These are phyloP conservation scores for Fragilariopsis cylindrus DNA, from an alignment of 108 stramenopile species.

Conservation along the genomic window DNA sequence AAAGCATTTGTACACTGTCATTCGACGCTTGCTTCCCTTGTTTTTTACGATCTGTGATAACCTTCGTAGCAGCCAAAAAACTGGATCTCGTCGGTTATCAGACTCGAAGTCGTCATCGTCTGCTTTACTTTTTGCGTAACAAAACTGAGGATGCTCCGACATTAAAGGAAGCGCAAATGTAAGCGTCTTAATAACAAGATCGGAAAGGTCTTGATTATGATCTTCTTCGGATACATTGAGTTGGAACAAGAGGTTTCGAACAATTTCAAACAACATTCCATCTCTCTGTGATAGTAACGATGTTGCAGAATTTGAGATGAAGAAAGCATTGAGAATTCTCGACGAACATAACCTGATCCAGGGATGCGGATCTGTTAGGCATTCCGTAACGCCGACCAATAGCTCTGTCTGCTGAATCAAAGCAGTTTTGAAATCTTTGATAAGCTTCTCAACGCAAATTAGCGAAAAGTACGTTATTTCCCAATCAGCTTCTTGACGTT, in stretches of 20 bases:
- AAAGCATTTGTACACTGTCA: constrained; percentile 83
- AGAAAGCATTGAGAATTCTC: constrained; percentile 52
- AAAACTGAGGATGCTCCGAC: constrained; percentile 57
- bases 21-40: constrained; percentile 64
- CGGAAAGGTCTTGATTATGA: constrained; percentile 51
- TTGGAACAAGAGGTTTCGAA: constrained; percentile 68
- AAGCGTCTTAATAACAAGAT: constrained; percentile 64
- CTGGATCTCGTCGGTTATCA: constrained; percentile 45
- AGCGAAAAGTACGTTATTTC: constrained; percentile 73
- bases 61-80: constrained; percentile 68
- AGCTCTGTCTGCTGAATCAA: constrained; percentile 35
- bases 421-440: constrained; percentile 1
- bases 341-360: constrained; percentile 74
- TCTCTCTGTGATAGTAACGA: constrained; percentile 26
- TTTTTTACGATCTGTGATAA: constrained; percentile 81
- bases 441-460: constrained; percentile 65
- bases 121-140: constrained; percentile 35
- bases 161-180: constrained; percentile 62
- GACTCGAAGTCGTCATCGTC: constrained; percentile 29
- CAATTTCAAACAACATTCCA: constrained; percentile 63
- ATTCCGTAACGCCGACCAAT: constrained; percentile 54
- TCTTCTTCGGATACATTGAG: constrained; percentile 66
- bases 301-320: constrained; percentile 40
- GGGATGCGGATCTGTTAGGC: constrained; percentile 65
- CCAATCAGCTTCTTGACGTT: constrained; percentile 49